These are phyloP conservation scores for Paspalum vaginatum DNA, from an alignment of 176 grass and related monocot species.

Conservation along the genomic window DNA sequence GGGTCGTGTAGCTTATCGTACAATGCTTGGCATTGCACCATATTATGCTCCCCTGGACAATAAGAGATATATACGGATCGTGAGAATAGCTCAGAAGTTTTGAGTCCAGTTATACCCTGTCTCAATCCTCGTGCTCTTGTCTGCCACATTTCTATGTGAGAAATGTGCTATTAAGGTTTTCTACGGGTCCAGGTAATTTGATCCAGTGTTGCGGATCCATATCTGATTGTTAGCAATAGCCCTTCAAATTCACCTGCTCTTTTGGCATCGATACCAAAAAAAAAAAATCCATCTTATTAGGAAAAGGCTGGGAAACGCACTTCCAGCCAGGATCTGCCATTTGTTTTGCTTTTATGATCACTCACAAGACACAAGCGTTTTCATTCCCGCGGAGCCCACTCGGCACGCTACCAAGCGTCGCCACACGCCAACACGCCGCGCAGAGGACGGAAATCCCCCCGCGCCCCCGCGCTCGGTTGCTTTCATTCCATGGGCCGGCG, in stretches of 20 bases:
- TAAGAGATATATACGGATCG: too few species aligned
- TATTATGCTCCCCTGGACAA: background rate
- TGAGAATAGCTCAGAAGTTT: too few species aligned
- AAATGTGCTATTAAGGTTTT: too few species aligned
- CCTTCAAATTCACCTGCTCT: too few species aligned
- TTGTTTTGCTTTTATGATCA: background rate
- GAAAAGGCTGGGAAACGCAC: background rate
- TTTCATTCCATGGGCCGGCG: constrained; percentile 42
- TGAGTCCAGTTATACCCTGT: too few species aligned
- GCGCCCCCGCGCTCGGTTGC: background rate
- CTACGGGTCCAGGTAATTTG: too few species aligned
- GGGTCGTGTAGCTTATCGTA: background rate
- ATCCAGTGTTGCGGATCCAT: too few species aligned
- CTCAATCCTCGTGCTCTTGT: background rate
- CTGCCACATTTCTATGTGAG: background rate
- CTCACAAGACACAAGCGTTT: too few species aligned
- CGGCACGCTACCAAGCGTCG: constrained; percentile 33
- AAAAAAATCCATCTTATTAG: too few species aligned
- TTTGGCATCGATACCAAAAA: too few species aligned
- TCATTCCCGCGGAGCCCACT: background rate
- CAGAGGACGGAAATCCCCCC: background rate
- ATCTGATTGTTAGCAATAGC: too few species aligned
- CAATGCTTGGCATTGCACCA: background rate
- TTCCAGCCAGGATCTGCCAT: background rate
- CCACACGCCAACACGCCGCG: background rate